Evolutionary conservation across 768 basidiomycete species (phyloP), one percentile per base, ranked within the genome.

Genomic region (Pulveroboletus sp.): DNA sequence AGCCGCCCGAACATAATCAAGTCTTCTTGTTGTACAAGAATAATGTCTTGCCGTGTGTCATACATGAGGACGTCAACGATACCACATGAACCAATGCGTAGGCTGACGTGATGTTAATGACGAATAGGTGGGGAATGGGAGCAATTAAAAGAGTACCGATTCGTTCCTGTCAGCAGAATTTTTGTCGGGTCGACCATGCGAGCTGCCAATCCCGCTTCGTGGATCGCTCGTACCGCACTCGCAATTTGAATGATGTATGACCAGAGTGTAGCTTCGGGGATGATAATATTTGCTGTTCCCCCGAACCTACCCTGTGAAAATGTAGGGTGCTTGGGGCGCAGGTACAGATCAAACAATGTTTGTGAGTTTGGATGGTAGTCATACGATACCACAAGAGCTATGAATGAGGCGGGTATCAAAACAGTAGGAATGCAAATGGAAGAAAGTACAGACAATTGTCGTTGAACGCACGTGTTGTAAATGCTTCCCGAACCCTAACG

Each of bases 381-480:
- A 63, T 93, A 96, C 0, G 86, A 89, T 15, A 98, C 85, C 31
- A 98, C 83, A 27, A 99, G 79, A 8, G 96, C 94, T 94, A 51
- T 17, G 39, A 32, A 39, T 31, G 28, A 40, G 31, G 44, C 46
- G 50, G 37, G 45, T 8, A 54, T 56, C 39, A 59, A 50, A 47
- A 47, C n/a, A 31, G 27, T 8, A 43, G 51, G 36, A 32, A 48
- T 21, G 40, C 53, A 24, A 26, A 37, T 8, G 39, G 45, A 50
- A 43, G 12, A 26, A 55, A 39, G 41, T 27, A 52, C 86, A 44
- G 61, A 95, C 94, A 98, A 58, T 85, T 86, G 65, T 98, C 96
- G 47, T 83, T 82, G 67, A 99, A 99, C 0, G 89, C 82, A 27
- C 85, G 79, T 0, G 95, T 95, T 0, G 96, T 98, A 72, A 99